Evolutionary conservation across 768 basidiomycete species (phyloP).

Genomic region (Sarcodon aspratus): DNA sequence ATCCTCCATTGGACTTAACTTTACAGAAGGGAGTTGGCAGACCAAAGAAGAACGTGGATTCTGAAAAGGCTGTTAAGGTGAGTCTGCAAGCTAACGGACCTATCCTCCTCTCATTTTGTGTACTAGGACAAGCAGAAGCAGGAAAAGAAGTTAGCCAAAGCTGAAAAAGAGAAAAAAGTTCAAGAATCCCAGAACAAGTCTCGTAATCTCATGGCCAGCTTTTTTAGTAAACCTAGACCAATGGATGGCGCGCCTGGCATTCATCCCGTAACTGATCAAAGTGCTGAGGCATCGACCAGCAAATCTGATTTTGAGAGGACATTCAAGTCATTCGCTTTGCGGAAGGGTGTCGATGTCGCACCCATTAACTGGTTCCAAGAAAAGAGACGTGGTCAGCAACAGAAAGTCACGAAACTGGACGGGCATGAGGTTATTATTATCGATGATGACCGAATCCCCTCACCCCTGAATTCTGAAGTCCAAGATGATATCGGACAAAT

Average conservation of each 20-base stretch:
- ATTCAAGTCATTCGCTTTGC: conserved; percentile 73
- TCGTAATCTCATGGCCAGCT: conserved; percentile 63
- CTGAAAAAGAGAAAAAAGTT: conserved; percentile 61
- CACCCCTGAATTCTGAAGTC: conserved; percentile 5
- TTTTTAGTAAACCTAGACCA: conserved; percentile 45
- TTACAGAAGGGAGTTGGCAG: conserved; percentile 21
- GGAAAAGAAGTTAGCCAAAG: conserved; percentile 58
- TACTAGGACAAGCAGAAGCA: conserved; percentile 55
- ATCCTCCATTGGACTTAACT: not conserved
- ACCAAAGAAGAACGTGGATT: conserved; percentile 40
- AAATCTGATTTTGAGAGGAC: conserved; percentile 59
- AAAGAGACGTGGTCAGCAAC: conserved; percentile 13
- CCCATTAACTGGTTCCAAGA: conserved; percentile 59
- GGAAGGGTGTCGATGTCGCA: conserved; percentile 64
- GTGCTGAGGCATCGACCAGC: conserved; percentile 20
- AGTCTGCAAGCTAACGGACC: not conserved
- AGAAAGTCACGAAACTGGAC: conserved; percentile 9
- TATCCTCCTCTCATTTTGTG: not conserved
- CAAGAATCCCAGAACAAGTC: conserved; percentile 65
- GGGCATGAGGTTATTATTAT: conserved; percentile 47
- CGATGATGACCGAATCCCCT: conserved; percentile 27
- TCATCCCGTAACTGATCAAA: conserved; percentile 12
- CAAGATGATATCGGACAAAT: conserved; percentile 12
- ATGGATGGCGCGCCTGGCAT: conserved; percentile 24
- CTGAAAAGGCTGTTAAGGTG: conserved; percentile 52